Evolutionary conservation across 208 protist species (phyloP).

Genomic region (Naegleria fowleri): DNA sequence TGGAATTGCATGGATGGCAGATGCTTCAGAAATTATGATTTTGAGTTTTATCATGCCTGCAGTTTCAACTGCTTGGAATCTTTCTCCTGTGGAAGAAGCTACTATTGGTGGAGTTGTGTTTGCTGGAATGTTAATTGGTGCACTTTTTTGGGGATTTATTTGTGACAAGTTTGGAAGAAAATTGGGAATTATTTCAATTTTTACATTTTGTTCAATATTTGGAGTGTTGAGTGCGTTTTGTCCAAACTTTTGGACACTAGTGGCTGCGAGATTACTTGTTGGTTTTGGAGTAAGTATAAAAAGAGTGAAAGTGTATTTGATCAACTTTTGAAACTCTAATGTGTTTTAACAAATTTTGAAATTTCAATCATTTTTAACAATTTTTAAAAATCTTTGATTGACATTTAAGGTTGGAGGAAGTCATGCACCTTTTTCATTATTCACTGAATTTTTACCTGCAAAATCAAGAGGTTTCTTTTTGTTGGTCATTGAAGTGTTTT

Average conservation of each 20-base stretch:
- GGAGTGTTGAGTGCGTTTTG: background rate
- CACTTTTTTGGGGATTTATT: background rate
- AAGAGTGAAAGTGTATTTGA: background rate
- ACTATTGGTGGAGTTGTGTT: background rate
- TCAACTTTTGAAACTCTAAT: background rate
- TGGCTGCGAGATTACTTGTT: background rate
- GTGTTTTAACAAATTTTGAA: background rate
- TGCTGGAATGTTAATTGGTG: conserved; percentile 29
- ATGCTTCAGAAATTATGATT: conserved; percentile 16
- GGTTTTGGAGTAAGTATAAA: background rate
- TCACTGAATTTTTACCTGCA: conserved; percentile 6
- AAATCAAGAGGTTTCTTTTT: background rate
- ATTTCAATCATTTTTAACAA: too few species aligned
- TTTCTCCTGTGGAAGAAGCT: background rate
- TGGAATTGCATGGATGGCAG: background rate
- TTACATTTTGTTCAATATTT: background rate
- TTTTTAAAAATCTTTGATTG: too few species aligned
- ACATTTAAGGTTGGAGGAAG: background rate
- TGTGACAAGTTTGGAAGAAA: conserved; percentile 16
- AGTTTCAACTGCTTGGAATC: background rate
- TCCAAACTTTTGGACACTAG: background rate
- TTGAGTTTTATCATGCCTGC: background rate
- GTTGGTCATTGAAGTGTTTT: conserved; percentile 6
- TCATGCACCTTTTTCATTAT: background rate
- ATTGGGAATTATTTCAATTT: background rate